A percentile compares a stretch with the other conserved stretches of the same genome.
phyloP scores from a whole-genome alignment of 2,329 filamentous ascomycete genomes.

The Trichoderma breve region DNA sequence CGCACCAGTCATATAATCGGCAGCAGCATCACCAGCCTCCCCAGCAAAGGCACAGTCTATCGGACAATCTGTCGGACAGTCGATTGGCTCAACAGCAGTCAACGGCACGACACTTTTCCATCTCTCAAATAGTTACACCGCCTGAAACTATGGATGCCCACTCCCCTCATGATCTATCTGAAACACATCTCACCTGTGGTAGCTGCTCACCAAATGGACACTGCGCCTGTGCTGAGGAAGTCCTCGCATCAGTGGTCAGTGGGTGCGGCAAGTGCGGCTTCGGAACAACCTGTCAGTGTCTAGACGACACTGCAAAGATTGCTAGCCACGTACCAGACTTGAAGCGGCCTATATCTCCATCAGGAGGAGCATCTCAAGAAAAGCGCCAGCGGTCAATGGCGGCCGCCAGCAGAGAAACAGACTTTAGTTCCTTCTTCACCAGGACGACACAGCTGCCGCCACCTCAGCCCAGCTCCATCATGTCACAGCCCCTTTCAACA shows the following conservation, averaged over 20 bases:
- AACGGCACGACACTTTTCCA: constrained; percentile 47
- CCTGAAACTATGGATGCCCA: constrained; percentile 41
- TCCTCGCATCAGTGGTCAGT: constrained; percentile 50
- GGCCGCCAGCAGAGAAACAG: constrained; percentile 64
- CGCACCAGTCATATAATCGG: constrained; percentile 28
- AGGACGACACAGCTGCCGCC: constrained; percentile 38
- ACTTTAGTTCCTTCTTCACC: constrained; percentile 68
- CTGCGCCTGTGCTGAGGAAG: constrained; percentile 61
- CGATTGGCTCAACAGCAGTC: constrained; percentile 28
- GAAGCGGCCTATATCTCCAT: constrained; percentile 52
- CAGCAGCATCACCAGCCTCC: constrained; percentile 31
- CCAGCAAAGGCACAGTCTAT: constrained; percentile 29
- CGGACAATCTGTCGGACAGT: constrained; percentile 30
- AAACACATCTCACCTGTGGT: constrained; percentile 50
- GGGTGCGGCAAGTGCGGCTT: constrained; percentile 67
- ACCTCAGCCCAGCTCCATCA: constrained; percentile 21
- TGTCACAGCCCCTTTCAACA: constrained; percentile 38
- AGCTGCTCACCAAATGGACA: constrained; percentile 51
- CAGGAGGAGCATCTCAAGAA: constrained; percentile 43
- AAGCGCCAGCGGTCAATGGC: constrained; percentile 53
- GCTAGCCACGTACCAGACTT: constrained; percentile 37
- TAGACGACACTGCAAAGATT: constrained; percentile 58
- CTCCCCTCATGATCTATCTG: constrained; percentile 29
- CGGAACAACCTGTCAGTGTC: constrained; percentile 62
- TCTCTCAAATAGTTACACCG: constrained; percentile 57